phyloP scores from a whole-genome alignment of 176 grass and related monocot genomes.

The Puya raimondii region DNA sequence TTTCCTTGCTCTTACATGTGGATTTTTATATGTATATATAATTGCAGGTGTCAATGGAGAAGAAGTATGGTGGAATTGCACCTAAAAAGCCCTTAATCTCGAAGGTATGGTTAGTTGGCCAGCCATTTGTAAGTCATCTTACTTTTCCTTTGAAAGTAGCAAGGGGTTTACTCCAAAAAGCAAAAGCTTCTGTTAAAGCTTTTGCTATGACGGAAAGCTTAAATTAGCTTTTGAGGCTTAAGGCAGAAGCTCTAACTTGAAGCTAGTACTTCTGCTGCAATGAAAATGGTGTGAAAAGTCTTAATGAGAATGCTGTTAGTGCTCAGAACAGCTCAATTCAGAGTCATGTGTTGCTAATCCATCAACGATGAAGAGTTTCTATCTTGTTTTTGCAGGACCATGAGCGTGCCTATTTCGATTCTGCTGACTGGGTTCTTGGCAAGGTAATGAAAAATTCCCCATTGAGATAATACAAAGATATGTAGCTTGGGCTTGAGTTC shows the following conservation, averaged over 20 bases:
- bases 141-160: too few relatives aligned
- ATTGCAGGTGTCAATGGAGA: conserved; percentile 37
- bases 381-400: conserved; percentile 50
- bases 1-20: not conserved
- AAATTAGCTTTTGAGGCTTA: too few relatives aligned
- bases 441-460: conserved; percentile 35
- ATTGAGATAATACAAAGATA: not conserved
- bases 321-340: not conserved
- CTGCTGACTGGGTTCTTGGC: conserved; percentile 86
- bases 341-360: not conserved
- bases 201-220: too few relatives aligned
- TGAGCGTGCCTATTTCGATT: conserved; percentile 87
- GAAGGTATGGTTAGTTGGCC: conserved; percentile 31
- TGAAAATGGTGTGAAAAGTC: too few relatives aligned
- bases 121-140: not conserved
- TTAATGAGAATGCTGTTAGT: too few relatives aligned
- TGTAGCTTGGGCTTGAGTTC: too few relatives aligned
- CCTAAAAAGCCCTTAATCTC: conserved; percentile 93
- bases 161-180: not conserved
- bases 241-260: too few relatives aligned
- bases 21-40: conserved; percentile 4
- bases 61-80: conserved; percentile 79
- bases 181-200: too few relatives aligned
- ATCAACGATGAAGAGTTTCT: not conserved
- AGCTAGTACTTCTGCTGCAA: too few relatives aligned